phyloP scores from a whole-genome alignment of 306 rosid genomes.

The Prunus salicina region DNA sequence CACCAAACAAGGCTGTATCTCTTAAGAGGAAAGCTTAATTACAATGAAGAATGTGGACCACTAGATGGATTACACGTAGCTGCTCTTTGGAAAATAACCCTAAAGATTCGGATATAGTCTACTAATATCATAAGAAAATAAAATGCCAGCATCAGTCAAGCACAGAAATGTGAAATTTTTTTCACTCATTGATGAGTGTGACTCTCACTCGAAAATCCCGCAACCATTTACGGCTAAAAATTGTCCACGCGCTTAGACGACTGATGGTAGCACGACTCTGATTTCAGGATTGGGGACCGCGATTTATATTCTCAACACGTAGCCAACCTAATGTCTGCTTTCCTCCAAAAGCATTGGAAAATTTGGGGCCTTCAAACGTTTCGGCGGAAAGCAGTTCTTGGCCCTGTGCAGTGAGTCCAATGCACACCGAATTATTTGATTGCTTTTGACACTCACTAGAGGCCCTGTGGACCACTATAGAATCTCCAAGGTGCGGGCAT shows the following conservation, averaged over 20 bases:
- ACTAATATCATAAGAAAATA: too few relatives aligned
- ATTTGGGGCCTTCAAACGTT: slow-evolving; percentile 22
- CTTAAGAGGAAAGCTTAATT: too few relatives aligned
- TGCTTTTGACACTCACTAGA: not conserved
- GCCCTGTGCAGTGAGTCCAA: not conserved
- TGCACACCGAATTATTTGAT: slow-evolving; percentile 23
- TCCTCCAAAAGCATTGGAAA: slow-evolving; percentile 21
- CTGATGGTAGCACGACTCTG: not conserved
- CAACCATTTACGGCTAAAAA: too few relatives aligned
- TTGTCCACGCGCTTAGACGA: not conserved
- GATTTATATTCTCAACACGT: slow-evolving; percentile 17
- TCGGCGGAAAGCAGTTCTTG: slow-evolving; percentile 35
- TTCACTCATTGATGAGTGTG: not conserved
- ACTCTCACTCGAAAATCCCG: not conserved
- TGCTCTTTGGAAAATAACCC: too few relatives aligned
- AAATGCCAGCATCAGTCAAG: not conserved
- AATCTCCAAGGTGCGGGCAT: slow-evolving; percentile 27
- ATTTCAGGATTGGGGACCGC: slow-evolving; percentile 10
- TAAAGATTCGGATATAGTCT: too few relatives aligned
- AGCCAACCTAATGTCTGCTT: slow-evolving; percentile 16
- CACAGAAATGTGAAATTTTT: not conserved
- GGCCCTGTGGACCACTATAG: not conserved
- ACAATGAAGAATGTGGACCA: too few relatives aligned
- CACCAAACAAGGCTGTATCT: too few relatives aligned
- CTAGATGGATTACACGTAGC: too few relatives aligned